phyloP scores from a whole-genome alignment of 768 basidiomycete species.

The Russula olivacea region DNA sequence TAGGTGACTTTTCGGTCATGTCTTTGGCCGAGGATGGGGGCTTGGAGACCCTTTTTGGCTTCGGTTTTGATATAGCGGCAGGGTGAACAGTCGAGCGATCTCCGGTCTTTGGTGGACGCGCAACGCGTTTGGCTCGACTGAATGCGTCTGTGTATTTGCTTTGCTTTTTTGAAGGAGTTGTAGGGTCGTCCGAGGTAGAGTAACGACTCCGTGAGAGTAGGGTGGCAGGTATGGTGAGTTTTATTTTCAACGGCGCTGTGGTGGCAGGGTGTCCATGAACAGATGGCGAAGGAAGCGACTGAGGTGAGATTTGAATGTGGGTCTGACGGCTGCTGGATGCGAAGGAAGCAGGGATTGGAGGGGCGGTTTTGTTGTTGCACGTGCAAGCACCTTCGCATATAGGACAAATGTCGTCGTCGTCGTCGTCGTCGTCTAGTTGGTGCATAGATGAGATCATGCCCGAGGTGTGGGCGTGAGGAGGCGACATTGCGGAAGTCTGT shows the following conservation, averaged over 20 bases:
- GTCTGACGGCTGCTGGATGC: constrained; percentile 5
- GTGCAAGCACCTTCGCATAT: constrained; percentile 90
- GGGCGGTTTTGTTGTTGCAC: constrained; percentile 43
- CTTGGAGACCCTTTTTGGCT: constrained; percentile 14
- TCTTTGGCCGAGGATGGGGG: constrained; percentile 20
- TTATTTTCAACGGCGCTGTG: constrained; percentile 24
- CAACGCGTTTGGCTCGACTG: constrained; percentile 16
- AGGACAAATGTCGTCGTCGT: constrained; percentile 83
- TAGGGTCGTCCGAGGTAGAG: background rate
- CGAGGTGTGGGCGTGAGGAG: constrained; percentile 64
- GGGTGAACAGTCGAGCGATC: background rate
- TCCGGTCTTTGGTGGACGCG: constrained; percentile 8
- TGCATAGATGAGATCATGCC: constrained; percentile 35
- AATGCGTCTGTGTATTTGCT: constrained; percentile 7
- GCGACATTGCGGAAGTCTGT: constrained; percentile 58
- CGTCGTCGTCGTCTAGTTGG: constrained; percentile 49
- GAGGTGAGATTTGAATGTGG: constrained; percentile 9
- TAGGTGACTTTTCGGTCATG: constrained; percentile 23
- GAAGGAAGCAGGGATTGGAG: constrained; percentile 2
- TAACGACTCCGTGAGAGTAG: constrained; percentile 21
- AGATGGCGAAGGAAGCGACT: constrained; percentile 1
- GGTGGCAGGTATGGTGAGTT: constrained; percentile 24
- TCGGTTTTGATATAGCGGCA: background rate
- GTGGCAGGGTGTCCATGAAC: constrained; percentile 3
- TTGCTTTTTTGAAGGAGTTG: constrained; percentile 14